Percentiles rank a stretch among this genome's conserved stretches.
Conservation (phyloP, 176 grass and related monocot genomes). For the Guadua angustifolia region DNA sequence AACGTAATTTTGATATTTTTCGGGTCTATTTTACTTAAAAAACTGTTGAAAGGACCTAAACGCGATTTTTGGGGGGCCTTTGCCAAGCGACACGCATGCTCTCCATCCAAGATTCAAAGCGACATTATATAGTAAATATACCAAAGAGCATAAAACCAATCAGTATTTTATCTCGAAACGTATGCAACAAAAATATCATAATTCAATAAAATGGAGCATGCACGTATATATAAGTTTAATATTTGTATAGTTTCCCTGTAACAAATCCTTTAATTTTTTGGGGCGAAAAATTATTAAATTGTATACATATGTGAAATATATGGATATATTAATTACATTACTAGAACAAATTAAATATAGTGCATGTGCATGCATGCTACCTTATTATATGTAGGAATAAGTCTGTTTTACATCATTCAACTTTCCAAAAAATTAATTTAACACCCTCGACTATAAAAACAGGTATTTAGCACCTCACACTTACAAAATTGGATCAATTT, state of each 20-base stretch:
- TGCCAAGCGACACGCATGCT: too few relatives aligned
- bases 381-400: not conserved
- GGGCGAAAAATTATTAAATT: not conserved
- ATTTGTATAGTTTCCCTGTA: not conserved
- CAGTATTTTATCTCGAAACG: not conserved
- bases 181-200: not conserved
- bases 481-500: too few relatives aligned
- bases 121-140: too few relatives aligned
- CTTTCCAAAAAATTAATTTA: too few relatives aligned
- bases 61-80: too few relatives aligned
- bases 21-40: too few relatives aligned
- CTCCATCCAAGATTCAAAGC: too few relatives aligned
- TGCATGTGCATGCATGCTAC: not conserved
- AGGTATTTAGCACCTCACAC: too few relatives aligned
- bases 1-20: too few relatives aligned
- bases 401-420: too few relatives aligned
- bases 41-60: too few relatives aligned
- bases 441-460: too few relatives aligned
- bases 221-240: not conserved
- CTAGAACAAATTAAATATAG: not conserved
- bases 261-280: not conserved
- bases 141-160: not conserved
- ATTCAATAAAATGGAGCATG: not conserved
- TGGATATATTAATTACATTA: not conserved
- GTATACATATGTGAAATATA: not conserved